These are phyloP conservation scores for Calonectria montana DNA, from an alignment of 2,329 filamentous ascomycete species.

Conservation along the genomic window DNA sequence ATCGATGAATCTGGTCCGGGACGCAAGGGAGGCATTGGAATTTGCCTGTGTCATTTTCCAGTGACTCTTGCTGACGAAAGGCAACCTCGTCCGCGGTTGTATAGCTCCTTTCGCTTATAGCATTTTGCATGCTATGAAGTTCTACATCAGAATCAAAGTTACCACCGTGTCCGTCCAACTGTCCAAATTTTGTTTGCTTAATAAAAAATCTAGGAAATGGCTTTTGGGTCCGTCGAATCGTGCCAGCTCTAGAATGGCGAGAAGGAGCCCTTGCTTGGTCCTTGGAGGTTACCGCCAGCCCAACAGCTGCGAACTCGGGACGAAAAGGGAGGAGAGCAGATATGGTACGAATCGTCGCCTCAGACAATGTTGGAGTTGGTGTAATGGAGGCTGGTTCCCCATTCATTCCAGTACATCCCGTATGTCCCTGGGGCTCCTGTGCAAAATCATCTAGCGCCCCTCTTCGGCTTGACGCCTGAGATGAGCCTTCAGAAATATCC, in stretches of 20 bases:
- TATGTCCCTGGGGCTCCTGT: conserved; percentile 45
- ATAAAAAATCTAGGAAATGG: neutral
- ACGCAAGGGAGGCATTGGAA: conserved; percentile 46
- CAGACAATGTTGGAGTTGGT: conserved; percentile 54
- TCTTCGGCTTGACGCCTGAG: conserved; percentile 57
- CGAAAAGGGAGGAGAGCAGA: conserved; percentile 65
- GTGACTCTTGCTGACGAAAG: conserved; percentile 29
- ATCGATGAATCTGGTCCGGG: conserved; percentile 34
- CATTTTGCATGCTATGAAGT: conserved; percentile 44
- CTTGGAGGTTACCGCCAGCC: conserved; percentile 66
- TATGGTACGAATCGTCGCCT: conserved; percentile 61
- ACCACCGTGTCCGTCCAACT: conserved; percentile 45
- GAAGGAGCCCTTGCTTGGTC: conserved; percentile 51
- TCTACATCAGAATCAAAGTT: conserved; percentile 44
- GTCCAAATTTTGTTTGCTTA: conserved; percentile 29
- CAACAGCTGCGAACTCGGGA: conserved; percentile 63
- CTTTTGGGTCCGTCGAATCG: conserved; percentile 16
- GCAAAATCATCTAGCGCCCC: conserved; percentile 53
- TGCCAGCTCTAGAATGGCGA: conserved; percentile 20
- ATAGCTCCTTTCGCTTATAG: conserved; percentile 48
- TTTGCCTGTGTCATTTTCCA: conserved; percentile 13
- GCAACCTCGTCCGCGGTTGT: conserved; percentile 48
- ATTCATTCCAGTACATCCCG: conserved; percentile 49
- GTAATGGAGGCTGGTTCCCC: conserved; percentile 53
- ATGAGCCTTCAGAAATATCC: conserved; percentile 35